Evolutionary conservation across 1,284 basidiomycete species (phyloP), one percentile per base, ranked within the genome.

Genomic region (Pulchroboletus neoregius): DNA sequence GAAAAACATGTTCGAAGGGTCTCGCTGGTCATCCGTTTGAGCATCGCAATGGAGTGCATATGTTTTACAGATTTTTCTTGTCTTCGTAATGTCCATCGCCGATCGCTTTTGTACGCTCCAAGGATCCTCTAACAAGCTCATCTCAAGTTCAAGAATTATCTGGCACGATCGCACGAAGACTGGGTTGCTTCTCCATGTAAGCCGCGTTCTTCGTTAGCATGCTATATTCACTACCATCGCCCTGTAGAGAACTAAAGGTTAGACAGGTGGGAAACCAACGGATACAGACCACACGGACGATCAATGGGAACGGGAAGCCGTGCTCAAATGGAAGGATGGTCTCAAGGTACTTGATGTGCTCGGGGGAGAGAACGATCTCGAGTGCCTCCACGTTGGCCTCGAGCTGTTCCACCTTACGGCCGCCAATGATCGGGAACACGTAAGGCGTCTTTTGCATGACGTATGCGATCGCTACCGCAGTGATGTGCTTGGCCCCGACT

Each of bases 381-480:
- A 80, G 68, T 0, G 74, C 74, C 39, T 76, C 67, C 42, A 80
- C 57, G 56, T 79, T 79, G 10, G 61, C 67, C 15, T 66, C 26
- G 0, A 81, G 36, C 18, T 80, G 75, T 45, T 77, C 72, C 38
- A 74, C 61, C 55, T 78, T 79, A 43, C 78, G 68, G 0, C 75
- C 73, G 1, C 78, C 77, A 15, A 78, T 52, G 36, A 77, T 68
- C 0, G 75, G 75, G 58, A 78, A 78, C 5, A 78, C 74, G 51
- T 71, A 72, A 0, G 74, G 68, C 0, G 68, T 58, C 55, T 77
- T 77, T 61, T 71, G 68, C 67, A 75, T 61, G 7, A 76, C 50
- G 49, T 76, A 77, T 10, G 74, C 73, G 41, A 76, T 73, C 66
- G 71, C 2, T 68, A 68, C 59, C 48, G 24, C 63, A 5, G 58